phyloP scores from a whole-genome alignment of 2,329 filamentous ascomycete genomes.

The Fusarium oxysporum region DNA sequence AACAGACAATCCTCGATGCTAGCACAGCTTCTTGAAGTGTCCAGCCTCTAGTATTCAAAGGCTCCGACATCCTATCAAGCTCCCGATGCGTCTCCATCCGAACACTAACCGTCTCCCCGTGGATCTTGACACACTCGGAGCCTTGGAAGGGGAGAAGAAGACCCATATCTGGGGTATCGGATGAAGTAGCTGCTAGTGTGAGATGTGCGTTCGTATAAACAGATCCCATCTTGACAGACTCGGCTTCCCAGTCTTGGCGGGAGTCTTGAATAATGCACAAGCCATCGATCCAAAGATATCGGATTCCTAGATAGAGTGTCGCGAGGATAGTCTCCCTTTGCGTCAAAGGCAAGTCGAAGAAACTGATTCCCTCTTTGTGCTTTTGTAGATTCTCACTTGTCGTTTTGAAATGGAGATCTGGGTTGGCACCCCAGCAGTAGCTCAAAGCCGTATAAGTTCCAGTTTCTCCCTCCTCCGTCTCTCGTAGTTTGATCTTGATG shows the following conservation, averaged over 20 bases:
- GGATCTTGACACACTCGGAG: background rate
- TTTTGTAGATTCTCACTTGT: background rate
- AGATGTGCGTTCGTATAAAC: slow-evolving; percentile 1
- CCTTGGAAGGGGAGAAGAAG: slow-evolving; percentile 5
- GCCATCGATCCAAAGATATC: slow-evolving; percentile 15
- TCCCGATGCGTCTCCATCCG: background rate
- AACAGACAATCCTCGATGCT: background rate
- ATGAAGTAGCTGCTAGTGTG: background rate
- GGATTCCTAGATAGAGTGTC: background rate
- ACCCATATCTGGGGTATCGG: background rate
- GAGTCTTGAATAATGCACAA: slow-evolving; percentile 18
- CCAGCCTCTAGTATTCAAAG: slow-evolving; percentile 4
- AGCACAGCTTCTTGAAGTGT: slow-evolving; percentile 10
- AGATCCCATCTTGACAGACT: background rate
- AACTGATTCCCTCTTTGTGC: background rate
- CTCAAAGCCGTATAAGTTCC: slow-evolving; percentile 6
- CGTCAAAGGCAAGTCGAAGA: background rate
- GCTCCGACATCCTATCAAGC: background rate
- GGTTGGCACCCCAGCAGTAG: slow-evolving; percentile 14
- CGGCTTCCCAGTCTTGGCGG: slow-evolving; percentile 7
- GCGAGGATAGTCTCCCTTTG: background rate
- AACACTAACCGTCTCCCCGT: background rate
- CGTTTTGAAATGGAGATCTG: background rate
- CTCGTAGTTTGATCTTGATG: background rate
- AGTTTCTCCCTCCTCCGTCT: background rate